phyloP scores from a whole-genome alignment of 192 early-diverging fungal genomes.

The Backusella macrospora region DNA sequence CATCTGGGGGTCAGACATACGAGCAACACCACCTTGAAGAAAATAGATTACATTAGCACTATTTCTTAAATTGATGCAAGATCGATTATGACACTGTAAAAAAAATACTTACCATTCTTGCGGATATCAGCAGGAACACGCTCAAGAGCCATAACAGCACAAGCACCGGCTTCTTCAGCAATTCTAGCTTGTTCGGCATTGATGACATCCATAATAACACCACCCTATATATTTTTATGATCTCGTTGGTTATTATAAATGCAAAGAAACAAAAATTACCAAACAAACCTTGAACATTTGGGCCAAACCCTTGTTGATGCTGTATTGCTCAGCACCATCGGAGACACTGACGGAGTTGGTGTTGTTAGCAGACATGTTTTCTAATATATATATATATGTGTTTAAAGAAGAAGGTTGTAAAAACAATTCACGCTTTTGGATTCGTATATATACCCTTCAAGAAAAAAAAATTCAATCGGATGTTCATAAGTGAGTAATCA shows the following conservation, averaged over 20 bases:
- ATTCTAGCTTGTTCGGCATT: constrained; percentile 97
- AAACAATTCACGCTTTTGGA: background rate
- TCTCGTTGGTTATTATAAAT: background rate
- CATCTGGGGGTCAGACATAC: constrained; percentile 98
- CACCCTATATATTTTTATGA: constrained; percentile 62
- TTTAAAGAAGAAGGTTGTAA: background rate
- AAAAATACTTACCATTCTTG: constrained; percentile 70
- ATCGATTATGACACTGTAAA: background rate
- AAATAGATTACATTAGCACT: background rate
- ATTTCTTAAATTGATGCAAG: background rate
- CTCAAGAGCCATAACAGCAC: constrained; percentile 97
- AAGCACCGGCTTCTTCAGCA: constrained; percentile 96
- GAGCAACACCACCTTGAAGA: constrained; percentile 81
- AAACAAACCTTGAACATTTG: constrained; percentile 92
- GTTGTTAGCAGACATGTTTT: constrained; percentile 36
- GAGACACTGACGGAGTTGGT: constrained; percentile 47
- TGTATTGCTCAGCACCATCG: constrained; percentile 60
- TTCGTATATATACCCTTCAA: constrained; percentile 11
- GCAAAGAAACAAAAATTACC: background rate
- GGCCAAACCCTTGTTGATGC: constrained; percentile 94
- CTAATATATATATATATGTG: background rate
- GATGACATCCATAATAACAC: constrained; percentile 99
- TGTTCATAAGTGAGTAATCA: constrained; percentile 8
- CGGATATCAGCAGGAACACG: constrained; percentile 99
- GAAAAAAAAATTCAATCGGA: background rate